A percentile compares a stretch with the other conserved stretches of the same genome.
Conservation (phyloP, 208 protist genomes). For the Trypanosoma vivax region DNA sequence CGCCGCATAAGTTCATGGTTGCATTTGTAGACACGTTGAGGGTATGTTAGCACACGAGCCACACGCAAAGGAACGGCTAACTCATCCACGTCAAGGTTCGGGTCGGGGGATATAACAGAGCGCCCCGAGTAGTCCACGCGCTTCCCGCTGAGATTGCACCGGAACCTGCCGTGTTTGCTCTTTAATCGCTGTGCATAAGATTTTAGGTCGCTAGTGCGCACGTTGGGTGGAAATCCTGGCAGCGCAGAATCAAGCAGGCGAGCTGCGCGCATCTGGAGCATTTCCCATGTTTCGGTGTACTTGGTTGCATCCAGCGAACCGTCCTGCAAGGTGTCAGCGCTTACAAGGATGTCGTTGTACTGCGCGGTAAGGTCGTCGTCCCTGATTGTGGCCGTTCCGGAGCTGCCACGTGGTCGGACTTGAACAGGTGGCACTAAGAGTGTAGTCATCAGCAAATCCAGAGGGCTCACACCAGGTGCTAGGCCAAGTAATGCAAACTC, state of each 20-base stretch:
- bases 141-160: constrained; percentile 99
- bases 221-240: constrained; percentile 66
- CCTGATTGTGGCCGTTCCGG: constrained; percentile 67
- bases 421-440: constrained; percentile 96
- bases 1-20: constrained; percentile 92
- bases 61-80: constrained; percentile 96
- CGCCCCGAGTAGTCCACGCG: constrained; percentile 99
- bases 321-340: constrained; percentile 74
- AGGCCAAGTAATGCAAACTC: constrained; percentile 95
- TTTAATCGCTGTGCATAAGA: constrained; percentile 97
- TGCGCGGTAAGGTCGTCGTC: constrained; percentile 99
- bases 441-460: constrained; percentile 91
- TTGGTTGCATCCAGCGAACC: constrained; percentile 62
- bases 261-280: constrained; percentile 93
- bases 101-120: constrained; percentile 99
- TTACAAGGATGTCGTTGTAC: constrained; percentile 89
- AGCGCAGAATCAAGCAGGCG: constrained; percentile 74
- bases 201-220: constrained; percentile 68
- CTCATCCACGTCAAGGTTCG: constrained; percentile 97
- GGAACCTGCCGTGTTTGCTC: constrained; percentile 98
- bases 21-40: constrained; percentile 91
- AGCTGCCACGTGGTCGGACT: constrained; percentile 94
- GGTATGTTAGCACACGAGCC: constrained; percentile 97
- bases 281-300: constrained; percentile 95
- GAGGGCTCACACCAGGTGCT: constrained; percentile 61